phyloP scores from a whole-genome alignment of 805 yeast genomes.

The Aciculoconidium aculeatum region DNA sequence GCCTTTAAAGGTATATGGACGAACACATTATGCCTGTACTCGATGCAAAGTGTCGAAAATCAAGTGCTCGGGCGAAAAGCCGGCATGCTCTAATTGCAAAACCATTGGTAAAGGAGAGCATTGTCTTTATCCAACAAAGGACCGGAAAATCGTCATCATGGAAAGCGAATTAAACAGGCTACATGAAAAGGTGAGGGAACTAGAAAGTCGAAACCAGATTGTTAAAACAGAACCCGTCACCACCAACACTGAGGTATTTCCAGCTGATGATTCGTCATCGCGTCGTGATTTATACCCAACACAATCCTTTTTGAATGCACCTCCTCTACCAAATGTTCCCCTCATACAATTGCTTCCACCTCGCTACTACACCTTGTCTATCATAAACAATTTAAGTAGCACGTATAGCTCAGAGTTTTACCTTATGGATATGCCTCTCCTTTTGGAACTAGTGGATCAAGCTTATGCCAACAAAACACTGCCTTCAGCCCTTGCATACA shows the following conservation, averaged over 20 bases:
- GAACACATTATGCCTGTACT: conserved; percentile 39
- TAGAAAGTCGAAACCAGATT: conserved; percentile 23
- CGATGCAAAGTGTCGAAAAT: conserved; percentile 36
- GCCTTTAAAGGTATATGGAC: conserved; percentile 37
- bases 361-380: conserved; percentile 1
- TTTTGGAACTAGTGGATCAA: conserved; percentile 1
- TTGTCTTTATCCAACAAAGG: conserved; percentile 33
- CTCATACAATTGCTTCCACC: conserved; percentile 1
- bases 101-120: conserved; percentile 23
- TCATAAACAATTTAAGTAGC: conserved; percentile 11
- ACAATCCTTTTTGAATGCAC: neutral
- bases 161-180: conserved; percentile 33
- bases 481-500: conserved; percentile 16
- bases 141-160: conserved; percentile 38
- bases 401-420: conserved; percentile 33
- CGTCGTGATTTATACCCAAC: neutral
- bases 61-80: conserved; percentile 38
- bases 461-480: conserved; percentile 7
- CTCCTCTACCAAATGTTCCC: neutral
- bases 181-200: conserved; percentile 25
- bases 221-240: conserved; percentile 1
- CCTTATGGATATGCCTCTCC: conserved; percentile 19
- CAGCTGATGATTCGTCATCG: conserved; percentile 1
- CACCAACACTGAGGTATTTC: conserved; percentile 3
- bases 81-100: conserved; percentile 37